These are phyloP conservation scores for Choiromyces venosus DNA, from an alignment of 495 filamentous ascomycete genomes.

Conservation along the genomic window DNA sequence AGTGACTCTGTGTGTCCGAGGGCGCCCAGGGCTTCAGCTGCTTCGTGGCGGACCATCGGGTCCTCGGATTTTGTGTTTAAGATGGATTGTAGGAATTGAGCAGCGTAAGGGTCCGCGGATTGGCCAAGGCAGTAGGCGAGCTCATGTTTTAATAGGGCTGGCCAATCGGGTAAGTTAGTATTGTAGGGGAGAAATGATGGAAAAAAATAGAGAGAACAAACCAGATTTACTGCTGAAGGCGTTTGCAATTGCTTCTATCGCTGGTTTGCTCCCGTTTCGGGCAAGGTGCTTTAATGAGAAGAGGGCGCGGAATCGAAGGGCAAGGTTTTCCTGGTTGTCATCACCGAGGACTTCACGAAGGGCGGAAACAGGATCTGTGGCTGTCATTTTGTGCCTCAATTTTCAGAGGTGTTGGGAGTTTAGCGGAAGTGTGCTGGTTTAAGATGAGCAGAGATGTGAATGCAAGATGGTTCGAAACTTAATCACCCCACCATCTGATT, in stretches of 20 bases:
- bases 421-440: background rate
- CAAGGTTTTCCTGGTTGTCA: slow-evolving; percentile 69
- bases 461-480: slow-evolving; percentile 8
- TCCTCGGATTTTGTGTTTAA: slow-evolving; percentile 74
- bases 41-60: slow-evolving; percentile 93
- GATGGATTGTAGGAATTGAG: slow-evolving; percentile 67
- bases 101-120: slow-evolving; percentile 66
- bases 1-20: slow-evolving; percentile 68
- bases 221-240: slow-evolving; percentile 76
- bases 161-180: slow-evolving; percentile 3
- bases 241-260: slow-evolving; percentile 89
- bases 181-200: background rate
- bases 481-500: slow-evolving; percentile 37
- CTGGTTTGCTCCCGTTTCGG: slow-evolving; percentile 59
- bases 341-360: slow-evolving; percentile 72
- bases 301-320: slow-evolving; percentile 88
- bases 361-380: slow-evolving; percentile 38
- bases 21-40: slow-evolving; percentile 89
- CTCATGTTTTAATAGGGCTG: slow-evolving; percentile 62
- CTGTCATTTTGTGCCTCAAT: slow-evolving; percentile 32
- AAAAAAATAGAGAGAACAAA: background rate
- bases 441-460: background rate
- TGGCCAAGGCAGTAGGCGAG: slow-evolving; percentile 96
- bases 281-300: slow-evolving; percentile 96
- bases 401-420: background rate